These are phyloP conservation scores for Chimonanthus salicifolius DNA, from an alignment of 164 flowering plant genomes.

Conservation along the genomic window DNA sequence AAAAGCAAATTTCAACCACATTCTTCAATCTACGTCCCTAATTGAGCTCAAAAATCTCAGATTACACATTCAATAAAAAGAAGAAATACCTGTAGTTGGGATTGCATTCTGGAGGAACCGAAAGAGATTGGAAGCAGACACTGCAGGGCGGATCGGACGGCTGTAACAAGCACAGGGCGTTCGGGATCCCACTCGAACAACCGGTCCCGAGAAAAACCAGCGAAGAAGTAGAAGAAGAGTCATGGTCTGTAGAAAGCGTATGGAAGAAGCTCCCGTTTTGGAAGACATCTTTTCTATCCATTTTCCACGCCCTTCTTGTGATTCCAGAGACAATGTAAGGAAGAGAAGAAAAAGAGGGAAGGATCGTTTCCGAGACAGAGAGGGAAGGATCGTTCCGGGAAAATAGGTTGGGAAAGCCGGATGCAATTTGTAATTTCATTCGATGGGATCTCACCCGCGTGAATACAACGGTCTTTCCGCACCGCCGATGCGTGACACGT, in stretches of 20 bases:
- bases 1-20: background rate
- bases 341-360: background rate
- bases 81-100: slow-evolving; percentile 71
- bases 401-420: background rate
- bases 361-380: background rate
- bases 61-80: background rate
- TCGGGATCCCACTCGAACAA: slow-evolving; percentile 79
- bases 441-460: background rate
- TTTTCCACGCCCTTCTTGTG: background rate
- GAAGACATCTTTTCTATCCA: background rate
- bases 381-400: background rate
- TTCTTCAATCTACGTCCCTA: slow-evolving; percentile 2
- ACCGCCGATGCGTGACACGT: background rate
- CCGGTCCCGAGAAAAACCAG: slow-evolving; percentile 89
- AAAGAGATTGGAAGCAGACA: slow-evolving; percentile 55
- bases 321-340: background rate
- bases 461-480: background rate
- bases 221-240: slow-evolving; percentile 13
- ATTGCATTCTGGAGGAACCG: slow-evolving; percentile 62
- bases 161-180: slow-evolving; percentile 66
- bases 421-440: background rate
- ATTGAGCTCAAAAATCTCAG: background rate
- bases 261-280: slow-evolving; percentile 13
- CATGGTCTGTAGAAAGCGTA: background rate
- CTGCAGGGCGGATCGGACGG: slow-evolving; percentile 83